phyloP scores from a whole-genome alignment of 1,284 basidiomycete species.

The Ganoderma sp. region DNA sequence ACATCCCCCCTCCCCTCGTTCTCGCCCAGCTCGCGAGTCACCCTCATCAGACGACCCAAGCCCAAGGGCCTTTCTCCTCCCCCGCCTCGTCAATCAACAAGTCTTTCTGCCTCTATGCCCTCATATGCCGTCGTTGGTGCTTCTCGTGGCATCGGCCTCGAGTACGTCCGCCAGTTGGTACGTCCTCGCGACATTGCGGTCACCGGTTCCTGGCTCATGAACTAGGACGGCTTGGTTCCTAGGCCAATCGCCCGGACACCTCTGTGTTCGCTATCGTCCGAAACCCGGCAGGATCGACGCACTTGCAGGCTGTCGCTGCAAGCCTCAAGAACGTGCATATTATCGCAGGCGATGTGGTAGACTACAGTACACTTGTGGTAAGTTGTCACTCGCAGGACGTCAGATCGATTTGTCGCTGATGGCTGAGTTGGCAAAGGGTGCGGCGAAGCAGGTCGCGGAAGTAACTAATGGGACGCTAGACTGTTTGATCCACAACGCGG shows the following conservation, averaged over 20 bases:
- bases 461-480: constrained; percentile 21
- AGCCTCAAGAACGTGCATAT: constrained; percentile 35
- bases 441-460: constrained; percentile 11
- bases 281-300: constrained; percentile 25
- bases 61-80: no score
- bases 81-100: no score
- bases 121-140: constrained; percentile 37
- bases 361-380: constrained; percentile 34
- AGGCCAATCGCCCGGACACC: constrained; percentile 7
- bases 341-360: constrained; percentile 36
- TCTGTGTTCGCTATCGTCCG: constrained; percentile 35
- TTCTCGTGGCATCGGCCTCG: constrained; percentile 35
- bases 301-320: constrained; percentile 29
- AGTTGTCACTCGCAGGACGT: not conserved
- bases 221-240: not conserved
- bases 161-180: constrained; percentile 27
- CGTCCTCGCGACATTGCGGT: constrained; percentile 1
- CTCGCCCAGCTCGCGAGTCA: no score
- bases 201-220: not conserved
- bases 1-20: no score
- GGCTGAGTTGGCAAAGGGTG: not conserved
- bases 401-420: not conserved
- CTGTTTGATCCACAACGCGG: constrained; percentile 25
- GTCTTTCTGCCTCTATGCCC: not conserved
- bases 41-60: no score